phyloP scores from a whole-genome alignment of 2,329 filamentous ascomycete genomes.

The Lasiodiplodia theobromae region DNA sequence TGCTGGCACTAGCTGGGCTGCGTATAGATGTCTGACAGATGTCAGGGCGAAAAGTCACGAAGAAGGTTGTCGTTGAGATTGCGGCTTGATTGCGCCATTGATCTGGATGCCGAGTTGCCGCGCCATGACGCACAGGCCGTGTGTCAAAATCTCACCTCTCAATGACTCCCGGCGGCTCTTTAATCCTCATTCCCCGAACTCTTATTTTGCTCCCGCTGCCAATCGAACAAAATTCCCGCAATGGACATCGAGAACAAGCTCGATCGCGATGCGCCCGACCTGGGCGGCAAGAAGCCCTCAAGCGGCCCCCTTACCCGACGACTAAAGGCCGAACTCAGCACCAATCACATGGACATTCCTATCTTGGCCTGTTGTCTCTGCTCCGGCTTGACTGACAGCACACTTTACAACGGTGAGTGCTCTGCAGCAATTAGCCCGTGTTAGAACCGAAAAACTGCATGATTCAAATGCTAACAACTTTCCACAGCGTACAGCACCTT shows the following conservation, averaged over 20 bases:
- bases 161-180: background rate
- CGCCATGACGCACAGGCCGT: slow-evolving; percentile 14
- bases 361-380: slow-evolving; percentile 77
- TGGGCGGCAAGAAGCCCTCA: background rate
- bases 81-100: background rate
- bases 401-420: slow-evolving; percentile 70
- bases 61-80: background rate
- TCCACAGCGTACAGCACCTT: slow-evolving; percentile 70
- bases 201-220: background rate
- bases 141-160: slow-evolving; percentile 14
- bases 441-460: no score
- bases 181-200: background rate
- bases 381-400: slow-evolving; percentile 79
- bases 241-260: slow-evolving; percentile 27
- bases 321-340: slow-evolving; percentile 58
- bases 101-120: background rate
- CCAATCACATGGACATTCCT: slow-evolving; percentile 71
- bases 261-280: background rate
- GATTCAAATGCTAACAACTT: background rate
- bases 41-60: background rate
- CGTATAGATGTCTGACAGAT: background rate
- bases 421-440: background rate
- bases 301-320: slow-evolving; percentile 2
- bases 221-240: background rate
- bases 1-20: background rate